Evolutionary conservation across 2,329 filamentous ascomycete species (phyloP).

Genomic region (Colletotrichum graminicola): DNA sequence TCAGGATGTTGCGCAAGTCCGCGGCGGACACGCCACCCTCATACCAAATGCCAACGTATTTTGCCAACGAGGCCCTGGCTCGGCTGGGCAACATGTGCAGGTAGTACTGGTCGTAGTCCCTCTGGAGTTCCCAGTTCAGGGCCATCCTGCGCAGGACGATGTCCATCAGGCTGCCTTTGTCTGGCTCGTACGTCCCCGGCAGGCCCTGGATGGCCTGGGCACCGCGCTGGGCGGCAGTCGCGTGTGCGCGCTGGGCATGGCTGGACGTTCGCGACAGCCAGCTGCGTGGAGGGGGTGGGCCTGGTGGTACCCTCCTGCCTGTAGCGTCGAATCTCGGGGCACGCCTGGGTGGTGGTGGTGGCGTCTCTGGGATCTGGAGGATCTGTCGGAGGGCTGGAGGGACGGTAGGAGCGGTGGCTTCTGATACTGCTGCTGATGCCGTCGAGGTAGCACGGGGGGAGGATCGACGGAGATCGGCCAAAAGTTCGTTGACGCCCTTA

Average conservation of each 20-base stretch:
- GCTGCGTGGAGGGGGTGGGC: conserved; percentile 70
- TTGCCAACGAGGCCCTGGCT: conserved; percentile 64
- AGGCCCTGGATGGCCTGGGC: conserved; percentile 48
- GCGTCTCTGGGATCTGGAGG: conserved; percentile 70
- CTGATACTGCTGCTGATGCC: conserved; percentile 31
- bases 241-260: conserved; percentile 32
- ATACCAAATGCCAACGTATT: conserved; percentile 60
- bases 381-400: conserved; percentile 70
- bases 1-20: conserved; percentile 64
- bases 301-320: conserved; percentile 67
- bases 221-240: conserved; percentile 23
- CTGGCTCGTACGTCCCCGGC: conserved; percentile 61
- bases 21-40: conserved; percentile 61
- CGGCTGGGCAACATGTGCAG: conserved; percentile 67
- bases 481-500: conserved; percentile 70
- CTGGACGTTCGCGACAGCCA: conserved; percentile 58
- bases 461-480: conserved; percentile 67
- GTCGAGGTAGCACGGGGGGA: conserved; percentile 46
- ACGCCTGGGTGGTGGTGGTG: conserved; percentile 62
- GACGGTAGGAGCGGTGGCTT: conserved; percentile 52
- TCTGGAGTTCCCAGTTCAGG: conserved; percentile 67
- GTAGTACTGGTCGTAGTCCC: conserved; percentile 68
- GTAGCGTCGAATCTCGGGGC: conserved; percentile 57
- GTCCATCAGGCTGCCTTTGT: conserved; percentile 63
- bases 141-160: conserved; percentile 64